These are phyloP conservation scores for Trichoderma virens DNA, from an alignment of 495 filamentous ascomycete species.

Conservation along the genomic window DNA sequence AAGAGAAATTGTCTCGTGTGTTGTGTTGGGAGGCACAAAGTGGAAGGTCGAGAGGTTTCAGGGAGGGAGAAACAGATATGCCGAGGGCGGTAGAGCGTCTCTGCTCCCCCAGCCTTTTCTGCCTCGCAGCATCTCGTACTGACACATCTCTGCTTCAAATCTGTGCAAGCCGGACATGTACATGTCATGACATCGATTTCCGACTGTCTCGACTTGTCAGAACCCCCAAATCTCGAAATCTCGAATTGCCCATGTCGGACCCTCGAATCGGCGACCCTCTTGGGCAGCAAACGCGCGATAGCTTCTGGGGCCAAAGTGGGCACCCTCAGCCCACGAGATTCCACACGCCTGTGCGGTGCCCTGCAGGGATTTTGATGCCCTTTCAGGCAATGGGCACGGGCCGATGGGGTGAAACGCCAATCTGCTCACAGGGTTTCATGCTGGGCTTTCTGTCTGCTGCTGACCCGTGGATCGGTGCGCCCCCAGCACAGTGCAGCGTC, in stretches of 20 bases:
- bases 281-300: background rate
- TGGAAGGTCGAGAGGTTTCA: background rate
- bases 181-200: too few species aligned
- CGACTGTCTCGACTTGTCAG: too few species aligned
- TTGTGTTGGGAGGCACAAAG: background rate
- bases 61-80: background rate
- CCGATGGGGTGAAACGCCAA: background rate
- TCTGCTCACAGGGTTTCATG: background rate
- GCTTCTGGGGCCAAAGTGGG: background rate
- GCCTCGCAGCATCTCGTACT: background rate
- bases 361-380: constrained; percentile 6
- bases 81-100: background rate
- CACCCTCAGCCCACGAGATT: background rate
- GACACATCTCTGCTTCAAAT: too few species aligned
- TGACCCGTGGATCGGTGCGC: too few species aligned
- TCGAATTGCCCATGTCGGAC: background rate
- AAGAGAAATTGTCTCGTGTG: background rate
- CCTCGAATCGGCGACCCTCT: constrained; percentile 1
- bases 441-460: too few species aligned
- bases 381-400: background rate
- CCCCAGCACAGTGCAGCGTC: background rate
- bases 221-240: background rate
- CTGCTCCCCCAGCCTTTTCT: too few species aligned
- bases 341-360: background rate
- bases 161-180: too few species aligned